Evolutionary conservation across 2,329 filamentous ascomycete species (phyloP), one percentile per base, ranked within the genome.

Genomic region (Clathrospora elynae): DNA sequence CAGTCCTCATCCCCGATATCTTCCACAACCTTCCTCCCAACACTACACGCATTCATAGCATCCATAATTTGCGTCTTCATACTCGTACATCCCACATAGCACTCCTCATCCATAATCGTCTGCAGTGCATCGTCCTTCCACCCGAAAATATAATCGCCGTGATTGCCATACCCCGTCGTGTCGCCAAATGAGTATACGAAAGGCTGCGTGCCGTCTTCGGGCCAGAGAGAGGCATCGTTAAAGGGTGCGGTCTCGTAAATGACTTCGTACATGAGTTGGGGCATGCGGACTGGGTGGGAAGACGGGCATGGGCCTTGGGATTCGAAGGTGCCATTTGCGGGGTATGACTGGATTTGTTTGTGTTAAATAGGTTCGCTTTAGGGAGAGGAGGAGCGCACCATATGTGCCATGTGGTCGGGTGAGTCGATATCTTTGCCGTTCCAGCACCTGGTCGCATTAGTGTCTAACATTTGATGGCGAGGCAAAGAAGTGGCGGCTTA

Each of bases 81-180:
- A 10, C 61, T 62, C 22, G 71, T 56, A 60, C 76, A 62, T 20
- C 53, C 35, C 11, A 62, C 57, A 75, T 67, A 63, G 40, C 59
- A 62, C 23, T 51, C 52, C 54, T 72, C 78, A 19, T 64, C 57
- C 51, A 64, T 42, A 16, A 59, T 55, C 33, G 57, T 73, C 61
- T 79, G 76, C 32, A 79, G 71, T 7, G 71, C 64, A 57, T 77
- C 67, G 46, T 68, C 73, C 58, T 78, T 73, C 76, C 76, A 78
- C 42, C 76, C 76, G 57, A 79, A 79, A 44, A 79, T 62, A 58
- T 79, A 79, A 62, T 79, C 76, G 16, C 75, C 76, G 62, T 79
- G 76, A 17, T 75, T 76, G 2, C 75, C 76, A 14, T 72, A 70
- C 19, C 76, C 76, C 24, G 71, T 72, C 30, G 14, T 72, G 71